Percentiles rank a stretch among this genome's conserved stretches.
Evolutionary conservation across 139 green algal species (phyloP).

Genomic region (Asterochloris sp.): DNA sequence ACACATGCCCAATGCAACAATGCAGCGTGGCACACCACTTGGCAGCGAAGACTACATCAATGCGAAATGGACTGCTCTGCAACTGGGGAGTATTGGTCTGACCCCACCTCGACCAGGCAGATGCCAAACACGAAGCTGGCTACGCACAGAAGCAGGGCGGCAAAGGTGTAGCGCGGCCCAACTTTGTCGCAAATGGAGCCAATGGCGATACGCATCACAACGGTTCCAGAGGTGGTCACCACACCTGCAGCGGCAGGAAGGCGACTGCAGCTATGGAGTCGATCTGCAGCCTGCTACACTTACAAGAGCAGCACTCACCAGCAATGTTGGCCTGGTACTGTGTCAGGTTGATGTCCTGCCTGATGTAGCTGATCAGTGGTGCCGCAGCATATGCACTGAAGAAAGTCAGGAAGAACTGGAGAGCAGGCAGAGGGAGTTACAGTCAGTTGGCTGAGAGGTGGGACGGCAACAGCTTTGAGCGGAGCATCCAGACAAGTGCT

Average conservation of each 20-base stretch:
- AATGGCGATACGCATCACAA: constrained; percentile 44
- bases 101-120: constrained; percentile 21
- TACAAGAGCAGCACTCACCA: constrained; percentile 3
- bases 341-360: constrained; percentile 17
- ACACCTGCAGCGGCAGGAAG: constrained; percentile 13
- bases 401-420: constrained; percentile 25
- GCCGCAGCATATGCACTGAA: constrained; percentile 24
- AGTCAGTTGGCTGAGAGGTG: neutral
- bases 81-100: too few relatives aligned
- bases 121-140: constrained; percentile 71
- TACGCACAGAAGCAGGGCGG: constrained; percentile 56
- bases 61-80: too few relatives aligned
- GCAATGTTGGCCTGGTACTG: constrained; percentile 11
- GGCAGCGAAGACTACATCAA: too few relatives aligned
- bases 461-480: too few relatives aligned
- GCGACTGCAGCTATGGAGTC: neutral
- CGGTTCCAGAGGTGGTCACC: constrained; percentile 30
- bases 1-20: neutral
- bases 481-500: too few relatives aligned
- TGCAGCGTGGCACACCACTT: too few relatives aligned
- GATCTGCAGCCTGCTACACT: too few relatives aligned
- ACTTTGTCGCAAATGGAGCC: constrained; percentile 69
- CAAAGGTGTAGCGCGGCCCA: constrained; percentile 68
- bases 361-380: constrained; percentile 21
- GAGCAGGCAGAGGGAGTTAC: neutral